Conservation (phyloP, 495 filamentous ascomycete species). For the Daldinia grandis region DNA sequence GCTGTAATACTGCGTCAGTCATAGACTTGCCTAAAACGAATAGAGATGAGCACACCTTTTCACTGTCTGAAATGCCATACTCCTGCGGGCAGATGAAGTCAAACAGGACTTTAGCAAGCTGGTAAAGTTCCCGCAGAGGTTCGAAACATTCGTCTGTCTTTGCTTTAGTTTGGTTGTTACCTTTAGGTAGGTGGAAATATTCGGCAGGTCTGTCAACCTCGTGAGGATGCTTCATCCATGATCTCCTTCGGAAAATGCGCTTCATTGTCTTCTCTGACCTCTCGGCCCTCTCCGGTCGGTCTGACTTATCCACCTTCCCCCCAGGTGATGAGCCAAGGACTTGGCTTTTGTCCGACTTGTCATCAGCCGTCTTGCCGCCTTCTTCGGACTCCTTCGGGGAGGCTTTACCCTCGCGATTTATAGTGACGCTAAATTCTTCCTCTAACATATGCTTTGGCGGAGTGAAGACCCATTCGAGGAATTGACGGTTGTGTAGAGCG, state of each 20-base stretch:
- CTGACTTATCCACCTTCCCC: constrained; percentile 43
- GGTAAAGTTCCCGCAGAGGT: constrained; percentile 90
- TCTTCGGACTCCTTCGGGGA: constrained; percentile 50
- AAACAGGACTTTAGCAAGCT: constrained; percentile 91
- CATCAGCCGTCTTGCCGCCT: constrained; percentile 37
- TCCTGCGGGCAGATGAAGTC: constrained; percentile 99
- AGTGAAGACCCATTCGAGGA: constrained; percentile 98
- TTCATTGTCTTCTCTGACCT: constrained; percentile 53
- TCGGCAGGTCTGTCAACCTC: constrained; percentile 63
- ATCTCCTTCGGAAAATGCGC: constrained; percentile 62
- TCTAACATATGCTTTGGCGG: constrained; percentile 74
- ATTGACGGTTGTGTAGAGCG: constrained; percentile 93
- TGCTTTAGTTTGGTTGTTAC: constrained; percentile 76
- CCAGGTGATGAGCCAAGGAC: constrained; percentile 23
- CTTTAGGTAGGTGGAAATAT: constrained; percentile 88
- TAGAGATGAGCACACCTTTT: constrained; percentile 65
- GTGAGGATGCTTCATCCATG: constrained; percentile 55
- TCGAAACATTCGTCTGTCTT: constrained; percentile 86
- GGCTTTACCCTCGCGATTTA: constrained; percentile 49
- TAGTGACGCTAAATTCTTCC: constrained; percentile 63
- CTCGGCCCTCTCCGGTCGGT: constrained; percentile 35
- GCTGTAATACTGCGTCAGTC: constrained; percentile 44
- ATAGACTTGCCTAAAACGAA: neutral
- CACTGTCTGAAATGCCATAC: constrained; percentile 91
- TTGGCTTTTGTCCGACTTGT: constrained; percentile 50